A percentile compares a stretch with the other conserved stretches of the same genome.
phyloP scores from a whole-genome alignment of 1,284 basidiomycete genomes.

The Inonotus hispidus region DNA sequence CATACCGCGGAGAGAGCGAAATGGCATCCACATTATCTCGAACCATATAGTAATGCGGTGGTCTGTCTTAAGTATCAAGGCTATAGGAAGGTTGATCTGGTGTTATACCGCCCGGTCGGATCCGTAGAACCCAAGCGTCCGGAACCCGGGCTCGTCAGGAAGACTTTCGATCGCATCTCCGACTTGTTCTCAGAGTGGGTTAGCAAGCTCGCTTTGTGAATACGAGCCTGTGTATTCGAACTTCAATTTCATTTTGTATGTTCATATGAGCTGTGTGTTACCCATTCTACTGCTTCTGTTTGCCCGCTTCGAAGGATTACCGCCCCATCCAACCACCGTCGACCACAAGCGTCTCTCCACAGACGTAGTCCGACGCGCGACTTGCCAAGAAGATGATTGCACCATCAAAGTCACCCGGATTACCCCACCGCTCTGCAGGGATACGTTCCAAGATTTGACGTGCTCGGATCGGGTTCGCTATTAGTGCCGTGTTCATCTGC shows the following conservation, averaged over 20 bases:
- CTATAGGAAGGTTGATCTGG: background rate
- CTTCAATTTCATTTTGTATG: background rate
- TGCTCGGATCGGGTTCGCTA: conserved; percentile 67
- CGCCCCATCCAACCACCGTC: conserved; percentile 47
- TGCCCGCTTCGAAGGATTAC: background rate
- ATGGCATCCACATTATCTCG: too few species aligned
- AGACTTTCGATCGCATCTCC: too few species aligned
- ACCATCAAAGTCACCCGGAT: conserved; percentile 85
- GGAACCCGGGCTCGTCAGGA: too few species aligned
- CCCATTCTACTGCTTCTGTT: background rate
- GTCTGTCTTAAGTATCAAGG: background rate
- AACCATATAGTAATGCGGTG: background rate
- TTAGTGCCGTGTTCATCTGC: conserved; percentile 72
- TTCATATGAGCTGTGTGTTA: background rate
- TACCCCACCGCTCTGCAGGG: conserved; percentile 88
- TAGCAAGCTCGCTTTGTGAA: too few species aligned
- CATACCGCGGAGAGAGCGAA: too few species aligned
- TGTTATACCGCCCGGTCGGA: background rate
- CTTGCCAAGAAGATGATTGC: conserved; percentile 89
- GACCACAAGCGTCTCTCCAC: conserved; percentile 79
- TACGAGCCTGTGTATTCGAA: too few species aligned
- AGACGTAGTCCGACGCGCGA: conserved; percentile 83
- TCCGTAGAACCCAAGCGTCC: background rate
- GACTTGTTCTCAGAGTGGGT: too few species aligned
- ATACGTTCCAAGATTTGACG: conserved; percentile 92